phyloP scores from a whole-genome alignment of 2,329 filamentous ascomycete species.

The Xylariaceae sp. region DNA sequence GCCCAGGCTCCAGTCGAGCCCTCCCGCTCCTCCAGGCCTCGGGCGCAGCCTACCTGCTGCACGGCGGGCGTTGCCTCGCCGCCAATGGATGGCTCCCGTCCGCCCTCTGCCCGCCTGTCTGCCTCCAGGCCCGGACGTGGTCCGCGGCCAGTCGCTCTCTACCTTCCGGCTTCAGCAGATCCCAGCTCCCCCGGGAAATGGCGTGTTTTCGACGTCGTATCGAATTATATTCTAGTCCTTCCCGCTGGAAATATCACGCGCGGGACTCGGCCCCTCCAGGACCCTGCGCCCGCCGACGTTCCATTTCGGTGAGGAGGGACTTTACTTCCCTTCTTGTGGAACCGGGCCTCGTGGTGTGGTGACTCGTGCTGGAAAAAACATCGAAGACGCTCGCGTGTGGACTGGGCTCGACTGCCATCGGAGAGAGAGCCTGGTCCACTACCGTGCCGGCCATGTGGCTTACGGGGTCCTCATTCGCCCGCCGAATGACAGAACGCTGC shows the following conservation, averaged over 20 bases:
- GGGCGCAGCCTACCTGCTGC: slow-evolving; percentile 8
- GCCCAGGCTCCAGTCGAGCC: slow-evolving; percentile 1
- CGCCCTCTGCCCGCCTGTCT: slow-evolving; percentile 6
- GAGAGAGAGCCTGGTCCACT: neutral
- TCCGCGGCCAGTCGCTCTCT: slow-evolving; percentile 13
- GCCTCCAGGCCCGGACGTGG: slow-evolving; percentile 7
- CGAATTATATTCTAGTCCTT: no score
- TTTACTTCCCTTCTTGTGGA: no score
- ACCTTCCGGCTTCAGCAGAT: slow-evolving; percentile 5
- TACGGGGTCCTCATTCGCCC: neutral
- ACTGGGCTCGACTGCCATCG: slow-evolving; percentile 1
- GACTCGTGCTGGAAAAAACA: no score
- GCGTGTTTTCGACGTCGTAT: no score
- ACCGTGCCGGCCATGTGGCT: neutral
- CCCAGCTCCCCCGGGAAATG: neutral
- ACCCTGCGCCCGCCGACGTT: no score
- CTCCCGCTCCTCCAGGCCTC: neutral
- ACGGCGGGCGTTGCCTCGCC: neutral
- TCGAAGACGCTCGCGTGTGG: no score
- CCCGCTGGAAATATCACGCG: no score
- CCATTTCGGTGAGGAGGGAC: no score
- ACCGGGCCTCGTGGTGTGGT: no score
- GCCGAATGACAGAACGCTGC: neutral
- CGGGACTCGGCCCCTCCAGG: no score
- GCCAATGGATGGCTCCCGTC: slow-evolving; percentile 11